These are phyloP conservation scores for Penicillium sp. DNA, from an alignment of 2,329 filamentous ascomycete genomes.

Conservation along the genomic window DNA sequence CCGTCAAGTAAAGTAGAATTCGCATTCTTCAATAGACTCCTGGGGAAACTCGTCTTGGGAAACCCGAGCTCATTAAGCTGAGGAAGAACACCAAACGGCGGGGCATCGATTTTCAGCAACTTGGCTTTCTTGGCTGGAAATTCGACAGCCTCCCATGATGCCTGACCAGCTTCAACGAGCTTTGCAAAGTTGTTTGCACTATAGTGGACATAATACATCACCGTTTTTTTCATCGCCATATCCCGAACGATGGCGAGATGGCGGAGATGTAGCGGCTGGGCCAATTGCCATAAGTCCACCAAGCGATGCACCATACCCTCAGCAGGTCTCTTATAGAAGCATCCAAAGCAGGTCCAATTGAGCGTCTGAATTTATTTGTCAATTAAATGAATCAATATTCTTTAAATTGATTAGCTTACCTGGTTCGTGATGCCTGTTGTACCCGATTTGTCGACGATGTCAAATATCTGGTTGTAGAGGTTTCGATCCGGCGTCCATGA, in stretches of 20 bases:
- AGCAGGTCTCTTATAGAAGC: slow-evolving; percentile 54
- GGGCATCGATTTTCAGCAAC: slow-evolving; percentile 27
- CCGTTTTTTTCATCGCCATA: slow-evolving; percentile 48
- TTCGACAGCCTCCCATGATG: slow-evolving; percentile 56
- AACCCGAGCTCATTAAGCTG: slow-evolving; percentile 52
- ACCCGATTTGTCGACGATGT: slow-evolving; percentile 50
- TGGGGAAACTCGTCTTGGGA: slow-evolving; percentile 32
- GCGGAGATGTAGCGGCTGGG: slow-evolving; percentile 58
- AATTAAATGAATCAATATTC: background rate
- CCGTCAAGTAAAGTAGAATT: slow-evolving; percentile 46
- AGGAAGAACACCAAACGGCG: slow-evolving; percentile 33
- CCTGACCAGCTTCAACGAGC: slow-evolving; percentile 51
- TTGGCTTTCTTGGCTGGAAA: slow-evolving; percentile 35
- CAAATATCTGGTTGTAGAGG: slow-evolving; percentile 54
- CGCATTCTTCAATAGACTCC: slow-evolving; percentile 43
- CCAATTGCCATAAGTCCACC: slow-evolving; percentile 56
- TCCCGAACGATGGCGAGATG: slow-evolving; percentile 59
- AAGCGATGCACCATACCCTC: slow-evolving; percentile 55
- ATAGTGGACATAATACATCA: slow-evolving; percentile 56
- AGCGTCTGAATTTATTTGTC: slow-evolving; percentile 34
- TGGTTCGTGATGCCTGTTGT: slow-evolving; percentile 51
- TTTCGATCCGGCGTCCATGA: slow-evolving; percentile 56
- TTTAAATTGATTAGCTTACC: slow-evolving; percentile 26
- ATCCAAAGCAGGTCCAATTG: slow-evolving; percentile 47
- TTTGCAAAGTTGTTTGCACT: slow-evolving; percentile 53